Evolutionary conservation across 192 early-diverging fungal genomes (phyloP).

Genomic region (Helicostylum pulchrum): DNA sequence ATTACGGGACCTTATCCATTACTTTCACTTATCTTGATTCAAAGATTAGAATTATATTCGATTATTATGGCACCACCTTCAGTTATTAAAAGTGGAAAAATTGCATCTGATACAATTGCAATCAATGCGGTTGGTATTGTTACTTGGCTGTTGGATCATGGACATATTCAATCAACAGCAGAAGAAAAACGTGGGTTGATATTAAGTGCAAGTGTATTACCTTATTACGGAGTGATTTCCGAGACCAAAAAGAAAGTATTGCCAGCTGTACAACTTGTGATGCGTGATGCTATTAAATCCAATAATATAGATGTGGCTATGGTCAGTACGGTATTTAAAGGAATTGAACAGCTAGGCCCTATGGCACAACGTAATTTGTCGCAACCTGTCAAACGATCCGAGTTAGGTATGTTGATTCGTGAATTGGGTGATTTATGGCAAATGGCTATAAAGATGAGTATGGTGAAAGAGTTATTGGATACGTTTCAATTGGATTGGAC

Average conservation of each 20-base stretch:
- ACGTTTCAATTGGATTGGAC: conserved; percentile 12
- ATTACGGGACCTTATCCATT: conserved; percentile 53
- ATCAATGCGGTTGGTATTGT: conserved; percentile 40
- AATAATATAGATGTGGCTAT: conserved; percentile 39
- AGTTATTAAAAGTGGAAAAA: conserved; percentile 22
- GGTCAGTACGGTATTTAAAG: conserved; percentile 36
- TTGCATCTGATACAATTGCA: conserved; percentile 29
- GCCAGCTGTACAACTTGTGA: conserved; percentile 45
- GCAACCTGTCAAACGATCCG: conserved; percentile 17
- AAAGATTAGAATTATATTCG: conserved; percentile 41
- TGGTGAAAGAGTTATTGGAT: conserved; percentile 46
- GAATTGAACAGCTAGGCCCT: conserved; percentile 15
- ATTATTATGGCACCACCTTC: conserved; percentile 46
- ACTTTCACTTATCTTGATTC: conserved; percentile 37
- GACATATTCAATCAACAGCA: too few relatives aligned
- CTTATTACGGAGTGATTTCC: conserved; percentile 42
- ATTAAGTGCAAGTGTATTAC: conserved; percentile 57
- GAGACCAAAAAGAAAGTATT: conserved; percentile 45
- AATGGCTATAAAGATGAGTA: conserved; percentile 42
- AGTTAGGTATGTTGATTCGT: conserved; percentile 55
- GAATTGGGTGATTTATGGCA: conserved; percentile 56
- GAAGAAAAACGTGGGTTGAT: conserved; percentile 44
- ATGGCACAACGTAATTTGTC: conserved; percentile 17
- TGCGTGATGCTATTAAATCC: conserved; percentile 60
- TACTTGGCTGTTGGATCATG: conserved; percentile 34